These are phyloP conservation scores for Heterobasidion occidentale DNA, from an alignment of 1,284 basidiomycete genomes.

Conservation along the genomic window DNA sequence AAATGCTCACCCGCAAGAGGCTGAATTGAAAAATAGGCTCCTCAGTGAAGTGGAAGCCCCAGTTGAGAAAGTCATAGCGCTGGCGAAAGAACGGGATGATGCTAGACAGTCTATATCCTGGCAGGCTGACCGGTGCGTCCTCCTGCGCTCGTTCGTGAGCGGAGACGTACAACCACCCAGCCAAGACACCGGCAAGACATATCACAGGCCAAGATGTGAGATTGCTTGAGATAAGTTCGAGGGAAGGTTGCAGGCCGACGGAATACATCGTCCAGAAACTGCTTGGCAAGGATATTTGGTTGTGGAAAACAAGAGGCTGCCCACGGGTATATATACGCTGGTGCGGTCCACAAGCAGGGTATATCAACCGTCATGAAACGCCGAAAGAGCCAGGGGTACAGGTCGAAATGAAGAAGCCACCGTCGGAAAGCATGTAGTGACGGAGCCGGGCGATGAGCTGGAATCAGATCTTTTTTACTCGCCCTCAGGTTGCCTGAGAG, in stretches of 20 bases:
- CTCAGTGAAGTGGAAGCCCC: conserved; percentile 59
- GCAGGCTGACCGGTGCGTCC: conserved; percentile 43
- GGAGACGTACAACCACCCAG: conserved; percentile 43
- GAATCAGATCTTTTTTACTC: not conserved
- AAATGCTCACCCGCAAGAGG: conserved; percentile 43
- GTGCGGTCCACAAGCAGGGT: not conserved
- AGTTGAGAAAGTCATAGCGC: conserved; percentile 63
- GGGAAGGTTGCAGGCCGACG: conserved; percentile 51
- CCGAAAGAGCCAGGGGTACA: not conserved
- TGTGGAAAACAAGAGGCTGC: not conserved
- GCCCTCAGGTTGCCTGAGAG: not conserved
- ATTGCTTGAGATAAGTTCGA: conserved; percentile 47
- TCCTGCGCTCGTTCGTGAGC: conserved; percentile 22
- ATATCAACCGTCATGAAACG: not conserved
- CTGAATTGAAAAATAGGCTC: conserved; percentile 59
- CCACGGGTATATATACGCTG: conserved; percentile 4
- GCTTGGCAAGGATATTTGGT: not conserved
- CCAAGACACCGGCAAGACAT: conserved; percentile 45
- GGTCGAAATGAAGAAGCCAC: not conserved
- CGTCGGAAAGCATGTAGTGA: not conserved
- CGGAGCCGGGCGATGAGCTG: not conserved
- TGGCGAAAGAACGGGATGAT: conserved; percentile 58
- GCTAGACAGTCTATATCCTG: conserved; percentile 44
- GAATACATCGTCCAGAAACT: conserved; percentile 26
- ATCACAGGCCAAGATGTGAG: conserved; percentile 21